Evolutionary conservation across 371 early-diverging fungal species (phyloP).

Genomic region (Haplosporangium sp.): DNA sequence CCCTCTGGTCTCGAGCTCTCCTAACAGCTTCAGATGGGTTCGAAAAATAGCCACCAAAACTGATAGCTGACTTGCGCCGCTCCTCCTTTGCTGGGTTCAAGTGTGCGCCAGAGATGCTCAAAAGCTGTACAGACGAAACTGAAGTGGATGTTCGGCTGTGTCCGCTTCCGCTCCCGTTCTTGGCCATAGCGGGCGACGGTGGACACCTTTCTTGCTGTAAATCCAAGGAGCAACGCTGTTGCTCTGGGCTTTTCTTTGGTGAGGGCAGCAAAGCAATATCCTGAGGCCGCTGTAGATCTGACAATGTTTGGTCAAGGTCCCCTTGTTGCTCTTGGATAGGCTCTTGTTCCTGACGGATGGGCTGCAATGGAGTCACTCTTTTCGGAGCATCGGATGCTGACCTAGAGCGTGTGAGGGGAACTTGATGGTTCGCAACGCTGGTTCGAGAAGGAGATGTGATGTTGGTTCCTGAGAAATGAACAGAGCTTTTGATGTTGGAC

Average conservation of each 20-base stretch:
- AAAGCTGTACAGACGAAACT: conserved; percentile 15
- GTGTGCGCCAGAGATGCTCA: conserved; percentile 4
- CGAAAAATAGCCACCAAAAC: conserved; percentile 48
- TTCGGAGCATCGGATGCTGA: conserved; percentile 21
- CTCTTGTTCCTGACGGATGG: too few relatives aligned
- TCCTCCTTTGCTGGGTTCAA: conserved; percentile 32
- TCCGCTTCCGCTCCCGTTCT: not conserved
- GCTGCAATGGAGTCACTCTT: not conserved
- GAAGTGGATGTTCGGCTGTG: not conserved
- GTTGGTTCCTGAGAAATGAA: not conserved
- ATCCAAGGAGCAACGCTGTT: not conserved
- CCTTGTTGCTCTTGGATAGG: too few relatives aligned
- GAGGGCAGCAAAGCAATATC: conserved; percentile 17
- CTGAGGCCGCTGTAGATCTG: not conserved
- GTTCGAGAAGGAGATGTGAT: not conserved
- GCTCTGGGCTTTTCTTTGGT: not conserved
- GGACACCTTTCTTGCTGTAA: conserved; percentile 4
- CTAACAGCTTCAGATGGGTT: conserved; percentile 12
- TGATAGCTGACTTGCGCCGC: conserved; percentile 46
- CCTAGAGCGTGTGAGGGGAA: conserved; percentile 13
- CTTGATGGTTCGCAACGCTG: not conserved
- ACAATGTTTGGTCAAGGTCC: too few relatives aligned
- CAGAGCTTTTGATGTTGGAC: too few relatives aligned
- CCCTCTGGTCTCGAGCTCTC: conserved; percentile 21
- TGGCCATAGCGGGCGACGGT: conserved; percentile 8